These are phyloP conservation scores for Aspergillus tubingensis DNA, from an alignment of 2,329 filamentous ascomycete genomes.

Conservation along the genomic window DNA sequence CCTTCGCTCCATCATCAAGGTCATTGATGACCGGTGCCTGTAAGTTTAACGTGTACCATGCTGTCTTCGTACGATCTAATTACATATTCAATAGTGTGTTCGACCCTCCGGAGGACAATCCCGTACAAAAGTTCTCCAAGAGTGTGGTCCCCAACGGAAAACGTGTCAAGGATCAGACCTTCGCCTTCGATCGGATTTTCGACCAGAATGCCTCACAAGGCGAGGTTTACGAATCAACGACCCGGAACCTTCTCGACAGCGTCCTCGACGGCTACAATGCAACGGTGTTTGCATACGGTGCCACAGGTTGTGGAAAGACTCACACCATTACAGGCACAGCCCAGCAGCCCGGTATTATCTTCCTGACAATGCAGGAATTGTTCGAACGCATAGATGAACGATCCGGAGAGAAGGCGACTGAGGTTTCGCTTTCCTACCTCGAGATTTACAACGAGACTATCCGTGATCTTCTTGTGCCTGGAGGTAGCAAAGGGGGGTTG, in stretches of 20 bases:
- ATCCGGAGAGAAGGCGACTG: constrained; percentile 81
- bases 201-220: constrained; percentile 91
- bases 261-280: constrained; percentile 98
- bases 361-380: constrained; percentile 97
- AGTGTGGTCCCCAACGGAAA: constrained; percentile 82
- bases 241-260: constrained; percentile 84
- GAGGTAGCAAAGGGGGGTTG: constrained; percentile 76
- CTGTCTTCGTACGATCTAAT: constrained; percentile 5
- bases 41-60: constrained; percentile 52
- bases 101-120: constrained; percentile 92
- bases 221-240: constrained; percentile 94
- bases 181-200: constrained; percentile 94
- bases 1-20: constrained; percentile 88
- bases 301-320: constrained; percentile 96
- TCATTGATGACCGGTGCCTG: constrained; percentile 94
- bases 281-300: constrained; percentile 97
- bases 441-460: constrained; percentile 99
- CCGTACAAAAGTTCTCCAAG: constrained; percentile 81
- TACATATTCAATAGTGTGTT: constrained; percentile 68
- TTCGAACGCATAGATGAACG: constrained; percentile 94
- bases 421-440: constrained; percentile 89
- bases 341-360: constrained; percentile 95
- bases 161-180: constrained; percentile 95
- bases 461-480: constrained; percentile 85
- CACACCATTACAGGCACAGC: constrained; percentile 94